A percentile compares a stretch with the other conserved stretches of the same genome.
Evolutionary conservation across 768 basidiomycete genomes (phyloP).

Genomic region (Termitomyces sp.): DNA sequence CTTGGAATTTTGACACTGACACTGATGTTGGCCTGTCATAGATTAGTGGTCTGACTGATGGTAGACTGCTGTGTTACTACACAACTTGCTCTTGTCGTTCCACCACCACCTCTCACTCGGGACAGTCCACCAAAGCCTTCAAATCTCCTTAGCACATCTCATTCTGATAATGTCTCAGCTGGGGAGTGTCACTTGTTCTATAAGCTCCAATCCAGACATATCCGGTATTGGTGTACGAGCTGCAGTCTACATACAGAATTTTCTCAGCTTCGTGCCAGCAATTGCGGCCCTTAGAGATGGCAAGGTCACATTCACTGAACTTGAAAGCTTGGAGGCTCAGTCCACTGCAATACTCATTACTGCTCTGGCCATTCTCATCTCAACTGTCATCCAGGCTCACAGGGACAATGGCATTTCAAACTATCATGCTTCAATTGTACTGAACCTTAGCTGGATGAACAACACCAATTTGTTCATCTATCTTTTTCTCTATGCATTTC

Average conservation of each 20-base stretch:
- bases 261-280: constrained; percentile 19
- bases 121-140: background rate
- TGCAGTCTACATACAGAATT: constrained; percentile 20
- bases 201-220: background rate
- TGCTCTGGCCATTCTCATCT: constrained; percentile 20
- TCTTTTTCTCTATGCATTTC: too few species aligned
- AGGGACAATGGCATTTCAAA: background rate
- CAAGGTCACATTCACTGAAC: constrained; percentile 15
- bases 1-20: background rate
- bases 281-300: constrained; percentile 15
- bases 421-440: too few species aligned
- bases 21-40: background rate
- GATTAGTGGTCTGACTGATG: background rate
- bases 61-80: background rate
- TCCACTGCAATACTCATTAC: background rate
- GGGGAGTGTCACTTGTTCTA: background rate
- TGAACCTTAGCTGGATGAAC: too few species aligned
- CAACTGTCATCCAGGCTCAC: constrained; percentile 18
- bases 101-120: background rate
- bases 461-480: too few species aligned
- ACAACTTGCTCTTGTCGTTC: too few species aligned
- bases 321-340: constrained; percentile 10
- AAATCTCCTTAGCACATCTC: background rate
- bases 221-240: constrained; percentile 6
- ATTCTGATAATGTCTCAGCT: background rate